Percentiles rank a stretch among this genome's conserved stretches.
phyloP scores from a whole-genome alignment of 2,329 filamentous ascomycete species.

The Aspergillus ochraceus region DNA sequence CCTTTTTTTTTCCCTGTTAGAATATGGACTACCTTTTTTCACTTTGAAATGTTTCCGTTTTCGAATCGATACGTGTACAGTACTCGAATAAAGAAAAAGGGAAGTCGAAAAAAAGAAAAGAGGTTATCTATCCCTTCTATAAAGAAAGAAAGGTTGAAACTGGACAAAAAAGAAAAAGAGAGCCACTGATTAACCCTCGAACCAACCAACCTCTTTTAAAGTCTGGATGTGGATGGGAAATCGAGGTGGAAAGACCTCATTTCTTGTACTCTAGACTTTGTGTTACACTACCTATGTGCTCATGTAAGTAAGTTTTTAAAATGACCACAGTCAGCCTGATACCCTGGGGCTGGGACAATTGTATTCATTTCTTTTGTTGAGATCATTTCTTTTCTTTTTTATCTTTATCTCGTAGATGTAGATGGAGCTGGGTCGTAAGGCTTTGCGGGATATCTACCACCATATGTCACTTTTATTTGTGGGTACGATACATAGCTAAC shows the following conservation, averaged over 20 bases:
- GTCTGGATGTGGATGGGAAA: constrained; percentile 23
- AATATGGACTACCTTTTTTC: constrained; percentile 27
- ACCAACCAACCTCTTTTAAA: constrained; percentile 22
- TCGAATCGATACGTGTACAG: constrained; percentile 41
- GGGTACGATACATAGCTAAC: no score
- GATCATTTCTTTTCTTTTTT: neutral
- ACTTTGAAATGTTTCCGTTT: constrained; percentile 34
- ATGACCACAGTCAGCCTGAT: constrained; percentile 39
- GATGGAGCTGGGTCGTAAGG: no score
- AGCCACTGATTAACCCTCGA: constrained; percentile 13
- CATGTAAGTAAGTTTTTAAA: constrained; percentile 41
- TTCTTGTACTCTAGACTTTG: constrained; percentile 22
- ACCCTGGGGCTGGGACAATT: constrained; percentile 31
- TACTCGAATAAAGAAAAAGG: constrained; percentile 41
- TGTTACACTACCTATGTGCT: constrained; percentile 40
- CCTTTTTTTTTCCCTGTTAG: constrained; percentile 28
- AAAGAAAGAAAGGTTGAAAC: constrained; percentile 10
- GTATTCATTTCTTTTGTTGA: constrained; percentile 33
- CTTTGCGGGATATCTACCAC: neutral
- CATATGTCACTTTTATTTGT: no score
- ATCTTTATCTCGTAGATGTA: no score
- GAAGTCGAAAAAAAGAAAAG: constrained; percentile 29
- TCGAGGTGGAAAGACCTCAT: neutral
- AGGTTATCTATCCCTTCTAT: constrained; percentile 11
- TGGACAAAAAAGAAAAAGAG: constrained; percentile 10